Base-by-base conservation (phyloP, 2,329 filamentous ascomycete species). In the Sclerotinia spermophila region DNA sequence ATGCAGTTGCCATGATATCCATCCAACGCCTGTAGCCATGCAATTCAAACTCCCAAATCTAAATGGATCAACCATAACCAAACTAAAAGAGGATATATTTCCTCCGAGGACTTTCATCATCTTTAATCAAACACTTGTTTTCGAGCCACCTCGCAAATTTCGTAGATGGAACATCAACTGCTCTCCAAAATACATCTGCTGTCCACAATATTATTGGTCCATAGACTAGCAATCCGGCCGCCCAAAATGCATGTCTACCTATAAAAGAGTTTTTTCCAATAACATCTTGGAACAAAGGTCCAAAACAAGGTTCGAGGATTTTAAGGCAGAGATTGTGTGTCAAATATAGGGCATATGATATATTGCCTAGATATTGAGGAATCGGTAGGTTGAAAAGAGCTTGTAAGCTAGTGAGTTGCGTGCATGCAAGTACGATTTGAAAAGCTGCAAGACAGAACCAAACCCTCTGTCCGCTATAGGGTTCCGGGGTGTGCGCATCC, bases 171-270 rank as follows among this genome's bases (percentile, higher is more conserved):
- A 81, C 78, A 77, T 90, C 88, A 8, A 90, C 81, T 1, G 79
- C 79, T 40, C 86, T 82, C 85, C 86, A 89, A 75, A 89, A 89
- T 5, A 90, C 70, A 77, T 90, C 87, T 1, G 85, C 84, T 7
- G 83, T 81, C 83, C 86, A 89, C 19, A 79, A 70, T n/a, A 76
- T 75, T 8, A 89, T 80, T 0, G 84, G 80, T 24, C 84, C 75
- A n/a, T 82, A 82, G 3, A 82, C 35, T 7, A 81, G 62, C 77
- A 84, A 81, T n/a, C 77, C 77, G 1, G 65, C 79, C 74, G 76
- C 59, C 79, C 81, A 77, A 77, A 71, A 80, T 65, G 72, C 33
- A 61, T 77, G 76, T n/a, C 77, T 64, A 6, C 75, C 75, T 71
- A 71, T 72, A 5, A 74, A 73, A 2, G 74, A 73, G 17, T 38